Percentiles rank a stretch among this genome's conserved stretches.
These are phyloP conservation scores for Parsonsia alboflavescens DNA, from an alignment of 257 asterid genomes.

Conservation along the genomic window DNA sequence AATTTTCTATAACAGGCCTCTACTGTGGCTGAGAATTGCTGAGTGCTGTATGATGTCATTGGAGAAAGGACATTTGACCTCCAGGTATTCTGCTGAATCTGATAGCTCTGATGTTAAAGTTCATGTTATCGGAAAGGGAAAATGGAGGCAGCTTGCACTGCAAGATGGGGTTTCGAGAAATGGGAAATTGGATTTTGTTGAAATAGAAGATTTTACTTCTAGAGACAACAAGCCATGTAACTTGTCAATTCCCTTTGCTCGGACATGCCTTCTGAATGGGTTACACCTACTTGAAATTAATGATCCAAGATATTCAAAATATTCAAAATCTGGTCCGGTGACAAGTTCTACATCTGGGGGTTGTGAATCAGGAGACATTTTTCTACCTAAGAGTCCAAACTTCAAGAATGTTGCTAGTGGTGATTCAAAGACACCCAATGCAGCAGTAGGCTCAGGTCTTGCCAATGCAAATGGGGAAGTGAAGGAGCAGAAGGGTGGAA, in stretches of 20 bases:
- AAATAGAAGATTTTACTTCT: constrained; percentile 26
- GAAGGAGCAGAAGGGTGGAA: constrained; percentile 61
- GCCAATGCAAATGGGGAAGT: constrained; percentile 57
- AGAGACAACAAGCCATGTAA: constrained; percentile 35
- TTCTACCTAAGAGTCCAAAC: constrained; percentile 26
- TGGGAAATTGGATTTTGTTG: constrained; percentile 25
- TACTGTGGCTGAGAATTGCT: constrained; percentile 76
- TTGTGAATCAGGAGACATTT: constrained; percentile 41
- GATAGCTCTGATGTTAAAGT: constrained; percentile 46
- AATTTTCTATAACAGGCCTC: constrained; percentile 57
- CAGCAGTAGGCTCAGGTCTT: constrained; percentile 32
- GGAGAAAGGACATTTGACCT: constrained; percentile 61
- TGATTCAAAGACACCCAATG: constrained; percentile 35
- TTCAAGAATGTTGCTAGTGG: constrained; percentile 29
- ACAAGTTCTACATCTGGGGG: constrained; percentile 31
- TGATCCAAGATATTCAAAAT: constrained; percentile 36
- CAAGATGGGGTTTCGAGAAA: constrained; percentile 30
- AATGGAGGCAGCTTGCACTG: constrained; percentile 76
- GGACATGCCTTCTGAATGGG: constrained; percentile 69
- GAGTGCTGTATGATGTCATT: constrained; percentile 90
- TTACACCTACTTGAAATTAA: constrained; percentile 49
- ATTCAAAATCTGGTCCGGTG: constrained; percentile 26
- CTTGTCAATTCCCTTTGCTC: constrained; percentile 60
- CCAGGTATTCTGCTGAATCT: constrained; percentile 23
- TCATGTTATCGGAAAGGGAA: constrained; percentile 77